Percentiles rank a stretch among this genome's conserved stretches.
Evolutionary conservation across 1,284 basidiomycete genomes (phyloP).

Genomic region (Ceratobasidium sp.): DNA sequence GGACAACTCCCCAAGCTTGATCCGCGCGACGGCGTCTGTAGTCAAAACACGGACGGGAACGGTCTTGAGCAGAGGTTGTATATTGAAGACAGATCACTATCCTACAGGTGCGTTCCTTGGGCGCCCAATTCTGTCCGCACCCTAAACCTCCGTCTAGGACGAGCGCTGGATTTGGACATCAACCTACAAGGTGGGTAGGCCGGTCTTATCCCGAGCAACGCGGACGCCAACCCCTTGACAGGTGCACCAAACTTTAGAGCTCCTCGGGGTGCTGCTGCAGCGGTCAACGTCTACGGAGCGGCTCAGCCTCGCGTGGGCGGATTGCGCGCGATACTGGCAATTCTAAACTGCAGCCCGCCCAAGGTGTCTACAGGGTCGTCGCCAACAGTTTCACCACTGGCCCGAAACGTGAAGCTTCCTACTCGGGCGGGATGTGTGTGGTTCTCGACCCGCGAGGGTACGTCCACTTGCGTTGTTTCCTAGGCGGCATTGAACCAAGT

Average conservation of each 20-base stretch:
- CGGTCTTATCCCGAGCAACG: background rate
- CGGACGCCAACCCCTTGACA: slow-evolving; percentile 47
- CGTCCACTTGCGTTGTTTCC: slow-evolving; percentile 48
- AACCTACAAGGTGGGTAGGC: slow-evolving; percentile 64
- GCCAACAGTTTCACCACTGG: slow-evolving; percentile 41
- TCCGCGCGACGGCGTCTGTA: slow-evolving; percentile 53
- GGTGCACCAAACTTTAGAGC: slow-evolving; percentile 97
- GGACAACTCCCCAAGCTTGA: slow-evolving; percentile 37
- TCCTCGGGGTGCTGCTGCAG: slow-evolving; percentile 66
- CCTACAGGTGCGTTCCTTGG: slow-evolving; percentile 68
- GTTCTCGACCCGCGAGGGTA: slow-evolving; percentile 84
- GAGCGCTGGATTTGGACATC: slow-evolving; percentile 88
- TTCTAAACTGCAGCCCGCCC: slow-evolving; percentile 77
- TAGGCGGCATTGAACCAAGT: slow-evolving; percentile 15
- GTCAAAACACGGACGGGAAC: slow-evolving; percentile 89
- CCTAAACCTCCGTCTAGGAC: slow-evolving; percentile 58
- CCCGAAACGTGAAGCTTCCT: slow-evolving; percentile 49
- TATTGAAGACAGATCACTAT: slow-evolving; percentile 93
- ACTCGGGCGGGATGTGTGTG: slow-evolving; percentile 68
- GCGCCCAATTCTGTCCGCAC: background rate
- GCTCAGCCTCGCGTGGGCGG: slow-evolving; percentile 96
- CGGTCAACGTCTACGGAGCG: slow-evolving; percentile 85
- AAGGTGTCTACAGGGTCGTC: slow-evolving; percentile 50
- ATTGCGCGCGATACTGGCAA: slow-evolving; percentile 87
- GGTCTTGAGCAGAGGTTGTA: slow-evolving; percentile 88